Conservation (phyloP, 192 early-diverging fungal genomes). For the Spizellomyces sp. region DNA sequence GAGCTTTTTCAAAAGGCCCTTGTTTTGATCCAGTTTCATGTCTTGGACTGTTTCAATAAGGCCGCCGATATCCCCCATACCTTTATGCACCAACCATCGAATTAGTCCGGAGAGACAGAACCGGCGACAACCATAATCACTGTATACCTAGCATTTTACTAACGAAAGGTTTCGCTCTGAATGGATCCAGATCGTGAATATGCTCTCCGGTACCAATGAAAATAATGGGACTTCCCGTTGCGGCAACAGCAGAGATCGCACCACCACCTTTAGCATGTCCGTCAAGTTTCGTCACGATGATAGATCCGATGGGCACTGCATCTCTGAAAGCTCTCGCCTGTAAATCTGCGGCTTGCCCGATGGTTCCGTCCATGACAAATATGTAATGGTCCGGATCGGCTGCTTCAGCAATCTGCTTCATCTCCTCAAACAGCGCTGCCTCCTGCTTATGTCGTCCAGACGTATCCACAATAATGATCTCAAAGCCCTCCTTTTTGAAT, state of each 20-base stretch:
- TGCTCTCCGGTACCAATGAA: slow-evolving; percentile 99
- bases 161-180: slow-evolving; percentile 85
- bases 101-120: no score
- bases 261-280: slow-evolving; percentile 98
- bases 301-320: slow-evolving; percentile 89
- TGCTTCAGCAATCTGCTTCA: slow-evolving; percentile 89
- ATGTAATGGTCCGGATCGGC: slow-evolving; percentile 88
- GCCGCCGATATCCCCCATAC: slow-evolving; percentile 90
- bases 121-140: background rate
- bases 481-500: slow-evolving; percentile 91
- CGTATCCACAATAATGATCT: slow-evolving; percentile 98
- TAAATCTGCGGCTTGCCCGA: slow-evolving; percentile 93
- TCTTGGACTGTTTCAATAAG: slow-evolving; percentile 90
- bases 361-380: slow-evolving; percentile 98
- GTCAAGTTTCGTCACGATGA: slow-evolving; percentile 97
- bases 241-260: slow-evolving; percentile 96
- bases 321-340: slow-evolving; percentile 94
- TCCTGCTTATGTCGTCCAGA: slow-evolving; percentile 97
- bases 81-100: slow-evolving; percentile 18
- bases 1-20: slow-evolving; percentile 82
- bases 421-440: slow-evolving; percentile 91
- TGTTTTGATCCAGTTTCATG: slow-evolving; percentile 83
- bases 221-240: slow-evolving; percentile 88
- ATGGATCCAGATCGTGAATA: slow-evolving; percentile 91
- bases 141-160: slow-evolving; percentile 80